phyloP scores from a whole-genome alignment of 768 basidiomycete species.

The Mycena chlorophos region DNA sequence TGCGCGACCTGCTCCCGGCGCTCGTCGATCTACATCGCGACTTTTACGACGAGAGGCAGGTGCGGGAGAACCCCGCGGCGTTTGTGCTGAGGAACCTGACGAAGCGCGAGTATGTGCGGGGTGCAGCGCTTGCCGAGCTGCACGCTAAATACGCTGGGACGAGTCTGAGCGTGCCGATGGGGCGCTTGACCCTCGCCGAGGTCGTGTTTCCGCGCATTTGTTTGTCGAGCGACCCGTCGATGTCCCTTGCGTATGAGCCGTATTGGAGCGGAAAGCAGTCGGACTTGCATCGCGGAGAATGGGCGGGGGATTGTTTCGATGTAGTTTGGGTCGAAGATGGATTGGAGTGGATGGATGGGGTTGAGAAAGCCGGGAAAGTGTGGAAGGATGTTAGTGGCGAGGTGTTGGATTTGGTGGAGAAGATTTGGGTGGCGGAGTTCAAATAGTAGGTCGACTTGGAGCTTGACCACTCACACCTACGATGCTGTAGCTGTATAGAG shows the following conservation, averaged over 20 bases:
- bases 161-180: not conserved
- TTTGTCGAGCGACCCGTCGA: conserved; percentile 1
- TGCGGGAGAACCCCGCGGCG: not conserved
- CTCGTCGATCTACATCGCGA: not conserved
- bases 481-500: too few species aligned
- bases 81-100: conserved; percentile 16
- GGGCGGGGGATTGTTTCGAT: conserved; percentile 17
- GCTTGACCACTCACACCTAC: too few species aligned
- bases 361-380: not conserved
- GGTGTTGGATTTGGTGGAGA: conserved; percentile 6
- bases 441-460: too few species aligned
- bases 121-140: not conserved
- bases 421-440: conserved; percentile 9
- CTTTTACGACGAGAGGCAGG: not conserved
- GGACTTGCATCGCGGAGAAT: conserved; percentile 6
- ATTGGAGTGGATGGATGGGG: not conserved
- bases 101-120: conserved; percentile 5
- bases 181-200: conserved; percentile 1
- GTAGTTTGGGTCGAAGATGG: conserved; percentile 1
- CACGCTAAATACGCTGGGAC: not conserved
- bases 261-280: not conserved
- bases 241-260: not conserved
- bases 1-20: not conserved
- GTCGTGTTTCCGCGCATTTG: conserved; percentile 11
- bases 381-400: conserved; percentile 18